Percentiles rank a stretch among this genome's conserved stretches.
phyloP scores from a whole-genome alignment of 805 yeast species.

The Millerago galiae region DNA sequence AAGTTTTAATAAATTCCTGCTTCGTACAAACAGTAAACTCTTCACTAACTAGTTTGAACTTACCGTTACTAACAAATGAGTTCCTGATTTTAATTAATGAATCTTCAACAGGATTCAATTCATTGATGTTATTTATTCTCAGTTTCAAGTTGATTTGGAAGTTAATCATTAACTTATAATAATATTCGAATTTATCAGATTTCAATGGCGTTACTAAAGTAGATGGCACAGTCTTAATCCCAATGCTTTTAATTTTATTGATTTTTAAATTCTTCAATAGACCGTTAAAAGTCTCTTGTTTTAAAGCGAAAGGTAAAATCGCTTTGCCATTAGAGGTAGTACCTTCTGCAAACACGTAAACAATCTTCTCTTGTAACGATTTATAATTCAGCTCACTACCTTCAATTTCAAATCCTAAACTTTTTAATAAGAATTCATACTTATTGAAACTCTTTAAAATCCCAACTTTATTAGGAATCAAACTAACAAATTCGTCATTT shows the following conservation, averaged over 20 bases:
- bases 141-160: conserved; percentile 20
- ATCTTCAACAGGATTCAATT: conserved; percentile 16
- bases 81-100: conserved; percentile 24
- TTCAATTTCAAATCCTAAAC: neutral
- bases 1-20: conserved; percentile 33
- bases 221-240: conserved; percentile 25
- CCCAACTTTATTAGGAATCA: conserved; percentile 32
- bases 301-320: conserved; percentile 48
- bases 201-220: conserved; percentile 28
- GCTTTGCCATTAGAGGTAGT: conserved; percentile 82
- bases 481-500: conserved; percentile 22
- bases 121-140: conserved; percentile 18
- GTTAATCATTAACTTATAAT: conserved; percentile 18
- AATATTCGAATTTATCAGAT: conserved; percentile 9
- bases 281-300: conserved; percentile 15
- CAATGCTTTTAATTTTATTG: conserved; percentile 20
- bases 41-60: conserved; percentile 41
- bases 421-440: conserved; percentile 25
- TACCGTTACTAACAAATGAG: conserved; percentile 38
- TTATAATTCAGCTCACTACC: conserved; percentile 11
- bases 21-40: conserved; percentile 39
- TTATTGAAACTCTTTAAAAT: conserved; percentile 23
- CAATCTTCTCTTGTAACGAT: conserved; percentile 32
- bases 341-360: conserved; percentile 69
- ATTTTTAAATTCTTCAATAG: conserved; percentile 9